Conservation (phyloP, 2,329 filamentous ascomycete genomes). For the Golovinomyces cichoracearum region DNA sequence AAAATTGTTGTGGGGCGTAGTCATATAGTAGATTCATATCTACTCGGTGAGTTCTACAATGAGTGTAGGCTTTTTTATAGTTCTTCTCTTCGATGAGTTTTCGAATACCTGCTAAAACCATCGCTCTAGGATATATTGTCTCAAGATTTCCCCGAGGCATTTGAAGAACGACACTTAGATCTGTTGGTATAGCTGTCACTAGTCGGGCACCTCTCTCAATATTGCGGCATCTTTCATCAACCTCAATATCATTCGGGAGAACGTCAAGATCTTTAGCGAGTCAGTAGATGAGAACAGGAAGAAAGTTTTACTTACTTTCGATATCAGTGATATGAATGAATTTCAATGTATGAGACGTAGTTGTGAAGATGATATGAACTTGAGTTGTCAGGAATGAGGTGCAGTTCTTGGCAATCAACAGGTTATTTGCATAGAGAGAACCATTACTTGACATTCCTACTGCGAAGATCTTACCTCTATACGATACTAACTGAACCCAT, state of each 20-base stretch:
- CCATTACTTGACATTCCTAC: constrained; percentile 49
- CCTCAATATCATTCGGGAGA: constrained; percentile 68
- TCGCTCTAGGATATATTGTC: constrained; percentile 74
- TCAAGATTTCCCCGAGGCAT: constrained; percentile 93
- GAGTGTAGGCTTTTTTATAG: constrained; percentile 61
- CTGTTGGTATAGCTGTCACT: constrained; percentile 69
- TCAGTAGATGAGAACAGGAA: not conserved
- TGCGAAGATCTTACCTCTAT: constrained; percentile 10
- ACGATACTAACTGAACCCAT: constrained; percentile 14
- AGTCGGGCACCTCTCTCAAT: constrained; percentile 74
- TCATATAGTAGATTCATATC: constrained; percentile 97
- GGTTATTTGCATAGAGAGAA: constrained; percentile 51
- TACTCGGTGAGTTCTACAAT: constrained; percentile 76
- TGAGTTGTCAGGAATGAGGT: constrained; percentile 70
- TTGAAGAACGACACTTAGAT: constrained; percentile 64
- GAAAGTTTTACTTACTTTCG: constrained; percentile 26
- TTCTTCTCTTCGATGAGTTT: constrained; percentile 53
- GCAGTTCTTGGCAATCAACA: constrained; percentile 55
- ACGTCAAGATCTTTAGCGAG: constrained; percentile 43
- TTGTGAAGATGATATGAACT: constrained; percentile 73
- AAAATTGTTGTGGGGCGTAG: constrained; percentile 66
- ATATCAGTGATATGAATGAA: constrained; percentile 55
- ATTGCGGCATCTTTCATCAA: constrained; percentile 71
- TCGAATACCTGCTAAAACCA: constrained; percentile 76
- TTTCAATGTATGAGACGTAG: constrained; percentile 74